Evolutionary conservation across 2,329 filamentous ascomycete species (phyloP), one percentile per base, ranked within the genome.

Genomic region (Chaetomiaceae sp.): DNA sequence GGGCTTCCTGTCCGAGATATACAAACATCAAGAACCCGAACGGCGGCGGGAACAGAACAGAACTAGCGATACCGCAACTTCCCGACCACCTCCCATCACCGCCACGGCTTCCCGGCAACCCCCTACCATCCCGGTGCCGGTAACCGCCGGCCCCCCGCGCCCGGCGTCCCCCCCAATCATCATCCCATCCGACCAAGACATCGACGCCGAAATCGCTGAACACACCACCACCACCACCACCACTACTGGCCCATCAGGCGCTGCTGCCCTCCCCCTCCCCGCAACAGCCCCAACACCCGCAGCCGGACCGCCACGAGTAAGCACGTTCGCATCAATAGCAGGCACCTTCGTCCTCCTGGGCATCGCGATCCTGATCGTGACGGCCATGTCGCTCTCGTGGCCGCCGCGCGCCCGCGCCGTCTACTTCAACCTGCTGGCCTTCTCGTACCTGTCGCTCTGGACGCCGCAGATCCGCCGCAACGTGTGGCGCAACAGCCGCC

Each of bases 391-490:
- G 6, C 72, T 74, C 16, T 78, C 80, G 2, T 86, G 82, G 81
- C 77, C 81, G 45, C 72, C 77, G 1, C 65, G 68, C 7, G 63
- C 78, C 37, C 79, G 82, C 31, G 70, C 75, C 20, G 63, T 72
- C 44, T 85, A 84, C 64, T 72, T 81, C 60, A 81, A 91, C 64
- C 57, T 76, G 3, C 71, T 95, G 19, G 77, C 81, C 2, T 82
- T 92, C 60, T 58, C 79, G 47, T 96, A 96, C 65, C 79, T 96
- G 39, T 96, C 91, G 17, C 85, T 96, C 64, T 97, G 92, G 92
- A 65, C 84, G 1, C 92, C 93, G 0, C 93, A 99, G 66, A 95
- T 97, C 59, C 81, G 87, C 64, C 87, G 93, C 55, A 99, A 99
- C 66, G 76, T 87, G 47, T 82, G 88, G 68, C 87, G 92, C 48